Evolutionary conservation across 257 asterid genomes (phyloP).

Genomic region (Plectranthus barbatus): DNA sequence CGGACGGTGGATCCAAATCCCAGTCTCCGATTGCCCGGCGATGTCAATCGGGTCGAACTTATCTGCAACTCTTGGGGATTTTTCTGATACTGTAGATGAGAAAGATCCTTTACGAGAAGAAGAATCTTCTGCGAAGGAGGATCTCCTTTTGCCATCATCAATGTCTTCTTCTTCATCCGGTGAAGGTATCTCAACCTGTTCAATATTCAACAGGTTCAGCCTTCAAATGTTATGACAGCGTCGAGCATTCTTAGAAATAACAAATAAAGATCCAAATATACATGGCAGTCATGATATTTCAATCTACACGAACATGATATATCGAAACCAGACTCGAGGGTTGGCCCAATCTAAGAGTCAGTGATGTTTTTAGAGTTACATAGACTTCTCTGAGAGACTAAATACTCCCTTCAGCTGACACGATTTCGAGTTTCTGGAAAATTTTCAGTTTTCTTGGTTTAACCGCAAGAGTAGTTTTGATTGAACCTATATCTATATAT

Average conservation of each 20-base stretch:
- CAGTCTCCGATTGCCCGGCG: constrained; percentile 59
- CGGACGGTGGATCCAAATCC: constrained; percentile 90
- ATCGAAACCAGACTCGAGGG: background rate
- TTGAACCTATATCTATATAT: too few relatives aligned
- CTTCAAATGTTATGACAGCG: too few relatives aligned
- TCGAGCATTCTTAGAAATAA: too few relatives aligned
- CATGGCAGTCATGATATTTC: background rate
- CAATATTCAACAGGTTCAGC: too few relatives aligned
- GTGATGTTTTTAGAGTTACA: too few relatives aligned
- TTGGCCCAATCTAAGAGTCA: too few relatives aligned
- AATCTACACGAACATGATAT: background rate
- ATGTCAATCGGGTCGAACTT: constrained; percentile 64
- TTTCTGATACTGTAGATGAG: constrained; percentile 26
- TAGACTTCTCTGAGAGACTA: too few relatives aligned
- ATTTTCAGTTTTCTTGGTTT: too few relatives aligned
- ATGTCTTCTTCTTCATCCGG: constrained; percentile 18
- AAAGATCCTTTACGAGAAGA: constrained; percentile 32
- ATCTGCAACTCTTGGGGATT: constrained; percentile 44
- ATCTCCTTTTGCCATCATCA: constrained; percentile 14
- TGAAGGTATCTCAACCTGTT: constrained; percentile 39
- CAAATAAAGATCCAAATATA: too few relatives aligned
- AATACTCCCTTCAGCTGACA: background rate
- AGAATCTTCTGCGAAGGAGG: constrained; percentile 32
- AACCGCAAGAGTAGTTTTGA: background rate
- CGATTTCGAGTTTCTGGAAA: background rate